Evolutionary conservation across 441 rosid species (phyloP).

Genomic region (Bruguiera hainesii): DNA sequence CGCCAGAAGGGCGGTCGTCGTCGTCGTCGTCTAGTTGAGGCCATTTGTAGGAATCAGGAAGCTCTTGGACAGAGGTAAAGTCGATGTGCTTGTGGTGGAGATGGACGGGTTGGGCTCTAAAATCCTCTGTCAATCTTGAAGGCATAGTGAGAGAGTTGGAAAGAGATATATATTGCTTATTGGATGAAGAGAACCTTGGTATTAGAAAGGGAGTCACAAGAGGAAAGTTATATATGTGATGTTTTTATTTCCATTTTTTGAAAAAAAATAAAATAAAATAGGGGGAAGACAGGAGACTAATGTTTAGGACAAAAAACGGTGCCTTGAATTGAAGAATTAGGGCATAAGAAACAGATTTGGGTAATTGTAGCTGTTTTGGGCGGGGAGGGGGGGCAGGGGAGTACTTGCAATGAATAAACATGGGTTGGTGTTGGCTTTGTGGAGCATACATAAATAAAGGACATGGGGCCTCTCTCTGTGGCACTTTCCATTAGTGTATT

Average conservation of each 20-base stretch:
- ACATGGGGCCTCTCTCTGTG: background rate
- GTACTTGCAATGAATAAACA: constrained; percentile 18
- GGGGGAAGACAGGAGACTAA: background rate
- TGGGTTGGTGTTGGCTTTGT: constrained; percentile 17
- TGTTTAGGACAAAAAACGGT: constrained; percentile 1
- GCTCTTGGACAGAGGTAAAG: constrained; percentile 49
- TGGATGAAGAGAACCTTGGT: background rate
- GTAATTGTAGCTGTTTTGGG: background rate
- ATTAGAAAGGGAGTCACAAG: background rate
- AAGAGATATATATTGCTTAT: background rate
- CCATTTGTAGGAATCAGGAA: constrained; percentile 83
- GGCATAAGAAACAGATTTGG: constrained; percentile 12
- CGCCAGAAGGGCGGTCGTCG: constrained; percentile 20
- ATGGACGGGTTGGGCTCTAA: constrained; percentile 49
- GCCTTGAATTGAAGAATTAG: constrained; percentile 4
- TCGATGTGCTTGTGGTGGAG: constrained; percentile 47
- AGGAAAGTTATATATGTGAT: background rate
- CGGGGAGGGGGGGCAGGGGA: background rate
- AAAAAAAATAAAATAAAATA: background rate
- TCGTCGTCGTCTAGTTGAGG: constrained; percentile 24
- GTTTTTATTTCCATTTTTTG: no score
- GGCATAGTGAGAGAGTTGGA: constrained; percentile 39
- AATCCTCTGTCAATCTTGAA: constrained; percentile 55
- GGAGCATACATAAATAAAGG: background rate
- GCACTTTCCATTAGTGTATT: no score